Percentiles rank a stretch among this genome's conserved stretches.
These are phyloP conservation scores for Neoarthrinium moseri DNA, from an alignment of 2,329 filamentous ascomycete species.

Conservation along the genomic window DNA sequence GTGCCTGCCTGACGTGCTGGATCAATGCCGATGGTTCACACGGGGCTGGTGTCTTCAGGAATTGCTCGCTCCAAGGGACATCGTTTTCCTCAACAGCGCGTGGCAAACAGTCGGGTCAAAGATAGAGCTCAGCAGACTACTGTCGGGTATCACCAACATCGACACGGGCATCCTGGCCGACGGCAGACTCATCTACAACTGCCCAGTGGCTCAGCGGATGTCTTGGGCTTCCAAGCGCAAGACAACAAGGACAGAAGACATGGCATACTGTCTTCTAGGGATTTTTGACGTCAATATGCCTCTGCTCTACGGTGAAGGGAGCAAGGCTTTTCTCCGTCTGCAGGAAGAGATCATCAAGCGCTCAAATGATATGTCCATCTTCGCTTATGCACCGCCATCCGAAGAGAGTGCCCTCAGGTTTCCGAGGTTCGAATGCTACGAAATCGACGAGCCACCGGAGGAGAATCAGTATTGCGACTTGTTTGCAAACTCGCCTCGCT, in stretches of 20 bases:
- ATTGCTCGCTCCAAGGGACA: background rate
- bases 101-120: background rate
- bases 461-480: background rate
- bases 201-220: background rate
- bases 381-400: background rate
- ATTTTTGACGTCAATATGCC: background rate
- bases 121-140: background rate
- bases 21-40: background rate
- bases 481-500: background rate
- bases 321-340: background rate
- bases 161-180: background rate
- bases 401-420: background rate
- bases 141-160: background rate
- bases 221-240: background rate
- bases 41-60: background rate
- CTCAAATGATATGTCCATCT: background rate
- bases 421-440: background rate
- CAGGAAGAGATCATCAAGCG: background rate
- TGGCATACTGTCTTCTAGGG: background rate
- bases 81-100: background rate
- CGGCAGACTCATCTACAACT: background rate
- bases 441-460: background rate
- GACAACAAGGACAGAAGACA: background rate
- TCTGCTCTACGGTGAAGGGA: background rate
- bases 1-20: background rate